Evolutionary conservation across 805 yeast species (phyloP), one percentile per base, ranked within the genome.

Genomic region (Candida adriatica): DNA sequence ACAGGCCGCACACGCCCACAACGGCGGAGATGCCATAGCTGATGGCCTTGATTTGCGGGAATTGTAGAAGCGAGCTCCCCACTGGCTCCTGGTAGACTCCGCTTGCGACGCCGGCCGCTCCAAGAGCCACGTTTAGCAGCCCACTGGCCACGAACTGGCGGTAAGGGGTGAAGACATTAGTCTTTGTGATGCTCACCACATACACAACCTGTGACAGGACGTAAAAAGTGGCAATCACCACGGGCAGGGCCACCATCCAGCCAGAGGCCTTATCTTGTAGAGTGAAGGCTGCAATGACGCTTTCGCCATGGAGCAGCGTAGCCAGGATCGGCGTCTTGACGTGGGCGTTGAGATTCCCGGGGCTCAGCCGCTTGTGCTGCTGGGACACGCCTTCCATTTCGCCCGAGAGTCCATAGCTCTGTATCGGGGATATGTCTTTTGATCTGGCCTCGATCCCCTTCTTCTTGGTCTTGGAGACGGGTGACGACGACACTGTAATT

Each of bases 81-180:
- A 13, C 19, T 10, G 24, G 4, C 10, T 20, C 15, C 9, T n/a
- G 27, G 6, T 21, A 14, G 8, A 26, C 3, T 5, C 35, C 26
- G 5, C 30, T 25, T 2, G 15, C 4, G 3, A 16, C 8, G 36
- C 30, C 53, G 49, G 35, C 36, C 36, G 35, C 48, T 31, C 41
- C 58, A 33, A 33, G 56, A 42, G 22, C 49, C 50, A 20, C 41
- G 38, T 34, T 59, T 41, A 28, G 18, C 3, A 23, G 8, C 9
- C 26, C 63, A 82, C 45, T 96, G 94, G 35, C 66, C 94, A 53
- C 95, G 95, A 28, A 82, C 92, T 8, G 95, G 94, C 33, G 85
- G 85, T 43, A 95, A 81, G 31, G 86, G 94, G 29, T 74, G 94
- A 54, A 71, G 94, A 45, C 95, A 94, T 7, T 69, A 80, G 52